A percentile compares a stretch with the other conserved stretches of the same genome.
Evolutionary conservation across 2,329 filamentous ascomycete genomes (phyloP).

Genomic region (Nigrospora oryzae): DNA sequence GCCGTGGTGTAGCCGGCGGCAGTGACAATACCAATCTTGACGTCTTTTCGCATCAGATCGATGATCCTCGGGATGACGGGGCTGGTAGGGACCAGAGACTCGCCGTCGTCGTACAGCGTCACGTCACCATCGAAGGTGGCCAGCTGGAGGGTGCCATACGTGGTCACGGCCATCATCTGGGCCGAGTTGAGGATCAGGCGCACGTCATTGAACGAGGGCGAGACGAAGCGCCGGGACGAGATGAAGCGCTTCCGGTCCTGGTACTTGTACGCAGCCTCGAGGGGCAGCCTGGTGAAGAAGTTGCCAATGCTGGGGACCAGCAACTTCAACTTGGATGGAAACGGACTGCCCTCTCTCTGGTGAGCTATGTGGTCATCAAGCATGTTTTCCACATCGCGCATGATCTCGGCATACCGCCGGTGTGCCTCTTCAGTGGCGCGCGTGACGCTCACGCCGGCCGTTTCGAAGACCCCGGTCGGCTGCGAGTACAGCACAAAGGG

Average conservation of each 20-base stretch:
- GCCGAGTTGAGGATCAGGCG: slow-evolving; percentile 89
- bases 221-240: slow-evolving; percentile 83
- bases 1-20: slow-evolving; percentile 91
- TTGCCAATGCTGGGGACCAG: slow-evolving; percentile 86
- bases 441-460: slow-evolving; percentile 53
- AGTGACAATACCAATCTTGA: slow-evolving; percentile 90
- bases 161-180: slow-evolving; percentile 84
- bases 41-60: slow-evolving; percentile 66
- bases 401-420: slow-evolving; percentile 86
- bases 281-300: slow-evolving; percentile 82
- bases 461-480: slow-evolving; percentile 77
- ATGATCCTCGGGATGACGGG: slow-evolving; percentile 64
- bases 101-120: slow-evolving; percentile 86
- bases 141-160: slow-evolving; percentile 63
- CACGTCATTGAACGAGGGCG: slow-evolving; percentile 95
- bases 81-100: slow-evolving; percentile 66
- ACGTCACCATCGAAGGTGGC: slow-evolving; percentile 98
- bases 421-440: slow-evolving; percentile 76
- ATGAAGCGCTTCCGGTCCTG: slow-evolving; percentile 84
- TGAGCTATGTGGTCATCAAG: slow-evolving; percentile 77
- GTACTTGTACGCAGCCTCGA: slow-evolving; percentile 85
- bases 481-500: slow-evolving; percentile 96
- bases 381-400: slow-evolving; percentile 85
- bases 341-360: slow-evolving; percentile 53
- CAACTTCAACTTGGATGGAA: slow-evolving; percentile 84